Evolutionary conservation across 2,329 filamentous ascomycete genomes (phyloP).

Genomic region (Talaromyces sp.): DNA sequence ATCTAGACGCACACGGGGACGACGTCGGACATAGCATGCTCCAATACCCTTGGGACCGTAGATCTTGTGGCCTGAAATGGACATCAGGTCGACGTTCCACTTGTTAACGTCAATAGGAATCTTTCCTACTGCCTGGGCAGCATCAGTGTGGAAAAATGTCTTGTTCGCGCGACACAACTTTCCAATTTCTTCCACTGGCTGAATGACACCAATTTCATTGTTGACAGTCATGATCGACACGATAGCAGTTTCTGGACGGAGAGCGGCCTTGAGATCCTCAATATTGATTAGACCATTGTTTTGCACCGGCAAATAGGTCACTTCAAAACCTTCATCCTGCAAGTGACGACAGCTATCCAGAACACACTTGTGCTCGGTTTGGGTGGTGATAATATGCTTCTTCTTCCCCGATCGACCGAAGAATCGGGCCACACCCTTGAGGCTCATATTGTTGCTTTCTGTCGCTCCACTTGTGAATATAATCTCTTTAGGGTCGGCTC

Average conservation of each 20-base stretch:
- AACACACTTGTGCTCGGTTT: slow-evolving; percentile 99
- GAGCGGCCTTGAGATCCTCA: slow-evolving; percentile 78
- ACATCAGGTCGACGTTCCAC: slow-evolving; percentile 98
- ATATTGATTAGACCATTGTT: slow-evolving; percentile 80
- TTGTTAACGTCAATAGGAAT: slow-evolving; percentile 94
- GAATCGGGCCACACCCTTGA: slow-evolving; percentile 96
- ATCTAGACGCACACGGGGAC: slow-evolving; percentile 88
- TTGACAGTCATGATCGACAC: slow-evolving; percentile 99
- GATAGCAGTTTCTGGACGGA: slow-evolving; percentile 82
- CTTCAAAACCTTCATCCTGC: slow-evolving; percentile 91
- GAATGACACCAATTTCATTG: slow-evolving; percentile 99
- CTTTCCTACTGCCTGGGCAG: slow-evolving; percentile 96
- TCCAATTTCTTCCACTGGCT: slow-evolving; percentile 90
- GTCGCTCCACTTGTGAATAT: slow-evolving; percentile 98
- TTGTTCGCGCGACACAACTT: slow-evolving; percentile 86
- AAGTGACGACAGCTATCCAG: slow-evolving; percentile 95
- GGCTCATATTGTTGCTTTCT: slow-evolving; percentile 99
- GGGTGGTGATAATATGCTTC: slow-evolving; percentile 94
- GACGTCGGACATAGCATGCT: slow-evolving; percentile 89
- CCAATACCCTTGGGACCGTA: slow-evolving; percentile 97
- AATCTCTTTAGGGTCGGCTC: slow-evolving; percentile 94
- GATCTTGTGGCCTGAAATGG: slow-evolving; percentile 97
- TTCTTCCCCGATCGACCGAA: slow-evolving; percentile 92
- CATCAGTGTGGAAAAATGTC: slow-evolving; percentile 97
- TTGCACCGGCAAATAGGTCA: slow-evolving; percentile 94